Conservation (phyloP, 768 basidiomycete species). For the Amylocystis lapponica region DNA sequence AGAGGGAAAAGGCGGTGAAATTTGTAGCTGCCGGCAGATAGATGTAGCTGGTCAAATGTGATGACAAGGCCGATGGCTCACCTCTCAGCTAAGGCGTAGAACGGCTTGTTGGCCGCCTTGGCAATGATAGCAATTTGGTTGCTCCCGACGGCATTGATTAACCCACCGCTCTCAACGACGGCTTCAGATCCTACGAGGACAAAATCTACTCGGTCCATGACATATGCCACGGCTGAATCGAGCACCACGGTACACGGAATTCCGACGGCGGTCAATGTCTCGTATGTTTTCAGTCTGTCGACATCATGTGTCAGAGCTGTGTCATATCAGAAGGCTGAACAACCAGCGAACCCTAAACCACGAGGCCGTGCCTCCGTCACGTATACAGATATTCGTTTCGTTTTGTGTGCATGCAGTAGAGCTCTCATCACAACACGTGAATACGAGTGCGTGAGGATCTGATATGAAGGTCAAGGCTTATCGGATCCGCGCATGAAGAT, state of each 20-base stretch:
- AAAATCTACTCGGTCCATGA: slow-evolving; percentile 94
- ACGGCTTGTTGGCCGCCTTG: slow-evolving; percentile 89
- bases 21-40: slow-evolving; percentile 68
- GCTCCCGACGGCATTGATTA: slow-evolving; percentile 90
- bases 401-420: slow-evolving; percentile 81
- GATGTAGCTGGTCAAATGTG: too few species aligned
- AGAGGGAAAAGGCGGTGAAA: slow-evolving; percentile 94
- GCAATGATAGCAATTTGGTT: slow-evolving; percentile 97
- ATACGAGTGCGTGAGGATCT: slow-evolving; percentile 97
- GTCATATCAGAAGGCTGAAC: slow-evolving; percentile 7
- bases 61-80: slow-evolving; percentile 25
- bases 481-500: slow-evolving; percentile 11
- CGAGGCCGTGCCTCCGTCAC: slow-evolving; percentile 94
- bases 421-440: slow-evolving; percentile 94
- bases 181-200: slow-evolving; percentile 97
- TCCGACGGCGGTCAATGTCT: slow-evolving; percentile 79
- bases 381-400: slow-evolving; percentile 94
- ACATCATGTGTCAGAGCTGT: slow-evolving; percentile 1
- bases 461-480: slow-evolving; percentile 14
- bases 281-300: slow-evolving; percentile 85
- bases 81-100: slow-evolving; percentile 95
- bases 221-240: slow-evolving; percentile 94
- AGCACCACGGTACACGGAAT: slow-evolving; percentile 93
- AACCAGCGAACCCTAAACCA: slow-evolving; percentile 67
- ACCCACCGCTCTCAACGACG: slow-evolving; percentile 92